Evolutionary conservation across 164 flowering plant genomes (phyloP).

Genomic region (Magnolia kwangsiensis): DNA sequence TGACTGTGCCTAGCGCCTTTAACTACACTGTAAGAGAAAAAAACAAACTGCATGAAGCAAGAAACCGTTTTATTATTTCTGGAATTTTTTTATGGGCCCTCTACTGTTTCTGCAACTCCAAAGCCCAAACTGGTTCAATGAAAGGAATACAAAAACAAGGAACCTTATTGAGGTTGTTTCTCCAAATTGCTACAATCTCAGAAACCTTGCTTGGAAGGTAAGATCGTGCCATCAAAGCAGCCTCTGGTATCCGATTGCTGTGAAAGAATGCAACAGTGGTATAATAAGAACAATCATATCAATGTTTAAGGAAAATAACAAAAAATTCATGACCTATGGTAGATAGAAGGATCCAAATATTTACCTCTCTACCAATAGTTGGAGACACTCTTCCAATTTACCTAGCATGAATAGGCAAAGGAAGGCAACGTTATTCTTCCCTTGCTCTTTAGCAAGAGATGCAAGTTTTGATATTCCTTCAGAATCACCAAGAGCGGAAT

Average conservation of each 20-base stretch:
- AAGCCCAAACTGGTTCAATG: too few relatives aligned
- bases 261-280: conserved; percentile 14
- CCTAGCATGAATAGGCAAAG: conserved; percentile 91
- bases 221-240: conserved; percentile 98
- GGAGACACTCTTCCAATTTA: conserved; percentile 88
- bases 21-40: too few relatives aligned
- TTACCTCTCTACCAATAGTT: conserved; percentile 92
- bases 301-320: background rate
- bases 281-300: background rate
- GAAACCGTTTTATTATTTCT: too few relatives aligned
- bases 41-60: too few relatives aligned
- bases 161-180: conserved; percentile 91
- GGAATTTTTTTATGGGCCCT: too few relatives aligned
- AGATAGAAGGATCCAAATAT: background rate
- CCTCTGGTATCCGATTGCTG: conserved; percentile 99
- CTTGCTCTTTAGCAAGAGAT: conserved; percentile 83
- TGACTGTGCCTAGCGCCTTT: too few relatives aligned
- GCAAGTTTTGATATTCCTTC: conserved; percentile 81
- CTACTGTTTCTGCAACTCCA: too few relatives aligned
- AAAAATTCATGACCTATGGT: background rate
- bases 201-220: conserved; percentile 99
- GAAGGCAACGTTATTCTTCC: conserved; percentile 95
- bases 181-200: conserved; percentile 86
- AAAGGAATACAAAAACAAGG: background rate
- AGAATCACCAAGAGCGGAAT: conserved; percentile 93